Percentiles rank a stretch among this genome's conserved stretches.
These are phyloP conservation scores for Talaromyces pinophilus DNA, from an alignment of 2,329 filamentous ascomycete species.

Conservation along the genomic window DNA sequence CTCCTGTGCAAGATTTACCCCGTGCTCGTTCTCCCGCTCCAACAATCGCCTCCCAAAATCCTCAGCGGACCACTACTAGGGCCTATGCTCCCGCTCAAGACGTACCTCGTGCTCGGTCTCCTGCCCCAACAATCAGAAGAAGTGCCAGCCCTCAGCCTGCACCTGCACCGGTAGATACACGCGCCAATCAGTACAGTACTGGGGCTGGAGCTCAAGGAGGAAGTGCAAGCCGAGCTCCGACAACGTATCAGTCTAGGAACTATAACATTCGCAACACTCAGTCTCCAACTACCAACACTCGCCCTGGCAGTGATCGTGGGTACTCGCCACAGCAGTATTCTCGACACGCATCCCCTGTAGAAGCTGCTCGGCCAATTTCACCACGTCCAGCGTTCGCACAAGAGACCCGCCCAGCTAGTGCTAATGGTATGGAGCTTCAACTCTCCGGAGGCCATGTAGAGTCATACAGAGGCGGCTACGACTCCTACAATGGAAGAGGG, in stretches of 20 bases:
- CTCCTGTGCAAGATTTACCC: slow-evolving; percentile 42
- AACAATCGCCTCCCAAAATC: slow-evolving; percentile 37
- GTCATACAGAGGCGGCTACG: slow-evolving; percentile 52
- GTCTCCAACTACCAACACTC: slow-evolving; percentile 36
- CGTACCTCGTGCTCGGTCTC: slow-evolving; percentile 59
- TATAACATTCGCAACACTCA: slow-evolving; percentile 43
- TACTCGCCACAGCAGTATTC: slow-evolving; percentile 49
- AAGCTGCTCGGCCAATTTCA: slow-evolving; percentile 50
- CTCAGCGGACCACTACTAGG: slow-evolving; percentile 30
- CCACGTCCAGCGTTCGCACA: slow-evolving; percentile 56
- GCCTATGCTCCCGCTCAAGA: slow-evolving; percentile 36
- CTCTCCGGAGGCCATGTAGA: slow-evolving; percentile 59
- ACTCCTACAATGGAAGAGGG: slow-evolving; percentile 35
- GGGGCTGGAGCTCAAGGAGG: slow-evolving; percentile 28
- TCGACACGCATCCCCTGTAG: slow-evolving; percentile 41
- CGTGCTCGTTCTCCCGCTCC: slow-evolving; percentile 62
- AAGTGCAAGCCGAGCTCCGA: slow-evolving; percentile 41
- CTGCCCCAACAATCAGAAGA: slow-evolving; percentile 46
- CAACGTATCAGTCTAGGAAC: slow-evolving; percentile 48
- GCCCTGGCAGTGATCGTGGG: slow-evolving; percentile 40
- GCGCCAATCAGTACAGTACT: slow-evolving; percentile 43
- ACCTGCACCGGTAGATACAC: slow-evolving; percentile 29
- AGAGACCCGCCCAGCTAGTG: slow-evolving; percentile 52
- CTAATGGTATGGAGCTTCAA: slow-evolving; percentile 66
- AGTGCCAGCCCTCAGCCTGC: slow-evolving; percentile 40